Evolutionary conservation across 202 grass and related monocot genomes (phyloP), one percentile per base, ranked within the genome.

Genomic region (Setaria italica): DNA sequence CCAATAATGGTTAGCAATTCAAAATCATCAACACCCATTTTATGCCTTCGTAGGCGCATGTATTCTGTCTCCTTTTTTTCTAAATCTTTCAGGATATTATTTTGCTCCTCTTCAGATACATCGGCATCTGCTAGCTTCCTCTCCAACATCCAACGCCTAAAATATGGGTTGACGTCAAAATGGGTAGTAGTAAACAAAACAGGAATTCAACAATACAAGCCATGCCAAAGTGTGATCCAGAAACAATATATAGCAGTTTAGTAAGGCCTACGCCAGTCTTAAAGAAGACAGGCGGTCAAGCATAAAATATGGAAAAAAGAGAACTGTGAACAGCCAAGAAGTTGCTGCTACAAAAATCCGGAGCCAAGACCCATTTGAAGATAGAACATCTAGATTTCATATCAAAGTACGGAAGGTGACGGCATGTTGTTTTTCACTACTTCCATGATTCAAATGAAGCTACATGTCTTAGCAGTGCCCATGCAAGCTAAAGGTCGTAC

Each of bases 1-100:
- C 93, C 93, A 77, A 95, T 95, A 80, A 95, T 92, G 25, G 93
- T 95, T 55, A 95, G 68, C 63, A 92, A 80, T 89, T 95, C 90
- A 90, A 95, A 95, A 87, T 95, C 93, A 87, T 95, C 93, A 72
- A 89, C 93, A 16, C 93, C 93, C 93, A 92, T 92, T 89, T 95
- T 95, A 78, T 89, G 90, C 81, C 90, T 90, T 80, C 85, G 77
- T 80, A 87, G 67, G 15, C 93, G 88, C 90, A 95, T 95, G 78
- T 90, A 90, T 79, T 92, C 93, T 63, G 88, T 90, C 84, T 95
- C 93, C 48, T 90, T 92, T 72, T 95, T 92, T 41, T 95, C 93
- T 20, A 92, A 90, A 82, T 90, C 81, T 88, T 95, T 92, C 37
- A 95, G 49, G 46, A 95, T 86, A 75, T 80, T 87, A 73, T 85